Percentiles rank a stretch among this genome's conserved stretches.
Evolutionary conservation across 257 asterid genomes (phyloP).

Genomic region (Vinca minor): DNA sequence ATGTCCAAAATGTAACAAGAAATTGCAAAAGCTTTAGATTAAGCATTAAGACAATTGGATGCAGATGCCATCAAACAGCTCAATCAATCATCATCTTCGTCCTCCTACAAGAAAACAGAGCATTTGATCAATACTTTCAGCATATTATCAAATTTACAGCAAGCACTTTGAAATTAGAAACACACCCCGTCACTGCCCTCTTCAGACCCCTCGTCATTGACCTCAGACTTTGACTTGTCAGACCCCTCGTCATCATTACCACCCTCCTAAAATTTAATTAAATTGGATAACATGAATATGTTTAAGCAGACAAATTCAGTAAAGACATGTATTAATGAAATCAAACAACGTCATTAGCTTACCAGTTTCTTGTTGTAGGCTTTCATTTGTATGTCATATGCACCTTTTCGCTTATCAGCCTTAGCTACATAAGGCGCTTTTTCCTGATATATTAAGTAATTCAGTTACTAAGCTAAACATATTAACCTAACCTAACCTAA

Average conservation of each 20-base stretch:
- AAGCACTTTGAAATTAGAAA: not conserved
- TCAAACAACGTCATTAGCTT: not conserved
- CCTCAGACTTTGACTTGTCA: conserved; percentile 69
- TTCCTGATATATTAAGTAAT: conserved; percentile 27
- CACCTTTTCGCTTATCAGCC: conserved; percentile 54
- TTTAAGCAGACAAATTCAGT: not conserved
- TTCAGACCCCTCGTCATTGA: conserved; percentile 45
- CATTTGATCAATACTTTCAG: not conserved
- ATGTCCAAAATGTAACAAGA: conserved; percentile 17
- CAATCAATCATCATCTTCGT: conserved; percentile 38
- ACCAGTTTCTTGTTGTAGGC: conserved; percentile 66
- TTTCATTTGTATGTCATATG: conserved; percentile 42
- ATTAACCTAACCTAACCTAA: no score
- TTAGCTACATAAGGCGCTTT: conserved; percentile 43
- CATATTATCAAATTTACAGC: not conserved
- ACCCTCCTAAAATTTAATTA: no score
- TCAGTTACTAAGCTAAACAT: not conserved
- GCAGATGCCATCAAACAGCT: not conserved
- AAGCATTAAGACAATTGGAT: conserved; percentile 1
- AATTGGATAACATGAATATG: not conserved
- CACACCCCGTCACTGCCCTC: conserved; percentile 54
- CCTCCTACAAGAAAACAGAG: conserved; percentile 30
- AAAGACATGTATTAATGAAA: not conserved
- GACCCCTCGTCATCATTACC: conserved; percentile 55
- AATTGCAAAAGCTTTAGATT: conserved; percentile 17